Base-by-base conservation (phyloP, 2,329 filamentous ascomycete species). In the Coniochaeta pulveracea region DNA sequence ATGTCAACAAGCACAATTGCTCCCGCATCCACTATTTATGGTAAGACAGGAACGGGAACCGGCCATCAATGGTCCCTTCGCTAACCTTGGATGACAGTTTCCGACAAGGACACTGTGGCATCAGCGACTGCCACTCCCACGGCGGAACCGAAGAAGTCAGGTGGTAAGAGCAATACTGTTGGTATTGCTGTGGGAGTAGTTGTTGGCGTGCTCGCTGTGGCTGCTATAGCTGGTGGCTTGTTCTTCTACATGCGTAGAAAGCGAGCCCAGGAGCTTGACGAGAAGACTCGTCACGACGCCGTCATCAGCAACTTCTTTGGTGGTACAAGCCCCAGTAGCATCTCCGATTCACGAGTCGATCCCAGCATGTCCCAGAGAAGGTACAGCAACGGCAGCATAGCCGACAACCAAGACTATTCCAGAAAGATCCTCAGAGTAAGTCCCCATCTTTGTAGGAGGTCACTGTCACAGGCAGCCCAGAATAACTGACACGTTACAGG, bases 331-430 rank as follows among this genome's bases (percentile, higher is more conserved):
- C 74, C 76, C 2, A 61, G 63, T 36, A 76, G 70, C 59, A 79
- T 84, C 60, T 76, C 76, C 10, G 89, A 96, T 52, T 79, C 83
- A 26, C 76, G 89, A 35, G 75, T 95, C 37, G 89, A 96, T 44
- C 85, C 86, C 6, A 78, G 86, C 43, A 79, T 93, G 70, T 79
- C 80, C 37, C 75, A 86, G 46, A 72, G 85, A 51, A 76, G 88
- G 57, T 72, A 89, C 63, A 95, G 89, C 60, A 85, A 91, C 50
- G 89, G 89, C 46, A 95, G 88, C 58, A 95, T 96, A 56, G 89
- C 88, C 34, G 89, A 96, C 56, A 93, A 95, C 60, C 78, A 93
- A 60, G 89, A 96, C 57, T 96, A 94, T 63, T 95, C 89, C 41
- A 77, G 89, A 61, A 82, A 84, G 61, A 95, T 96, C 58, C 72